Percentiles rank a stretch among this genome's conserved stretches.
Conservation (phyloP, 2,329 filamentous ascomycete genomes). For the Cladorrhinum sp. region DNA sequence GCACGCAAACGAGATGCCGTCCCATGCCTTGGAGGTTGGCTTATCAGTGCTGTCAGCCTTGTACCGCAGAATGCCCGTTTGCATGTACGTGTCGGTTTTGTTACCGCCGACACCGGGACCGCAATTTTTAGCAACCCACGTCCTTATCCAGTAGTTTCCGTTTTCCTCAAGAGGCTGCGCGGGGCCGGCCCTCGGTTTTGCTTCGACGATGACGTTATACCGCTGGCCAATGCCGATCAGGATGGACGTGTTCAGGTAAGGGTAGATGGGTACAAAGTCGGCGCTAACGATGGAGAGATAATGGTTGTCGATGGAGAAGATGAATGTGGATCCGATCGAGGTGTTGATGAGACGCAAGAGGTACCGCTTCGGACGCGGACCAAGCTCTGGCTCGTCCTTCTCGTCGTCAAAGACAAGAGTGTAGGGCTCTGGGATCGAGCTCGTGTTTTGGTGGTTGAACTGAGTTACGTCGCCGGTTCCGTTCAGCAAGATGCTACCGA, state of each 20-base stretch:
- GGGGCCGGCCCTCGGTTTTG: conserved; percentile 10
- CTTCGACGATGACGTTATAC: conserved; percentile 16
- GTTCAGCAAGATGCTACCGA: conserved; percentile 11
- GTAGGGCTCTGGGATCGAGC: not conserved
- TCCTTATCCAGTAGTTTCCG: conserved; percentile 24
- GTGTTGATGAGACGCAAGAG: conserved; percentile 39
- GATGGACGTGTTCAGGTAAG: conserved; percentile 47
- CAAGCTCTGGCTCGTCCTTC: not conserved
- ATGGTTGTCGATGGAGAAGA: conserved; percentile 47
- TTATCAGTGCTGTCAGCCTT: conserved; percentile 1
- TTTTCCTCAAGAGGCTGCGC: conserved; percentile 28
- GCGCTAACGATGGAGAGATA: conserved; percentile 45
- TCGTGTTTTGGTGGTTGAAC: not conserved
- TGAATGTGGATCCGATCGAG: conserved; percentile 41
- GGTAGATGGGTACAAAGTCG: conserved; percentile 47
- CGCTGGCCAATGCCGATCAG: conserved; percentile 40
- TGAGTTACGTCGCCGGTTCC: conserved; percentile 11
- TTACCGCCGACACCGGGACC: not conserved
- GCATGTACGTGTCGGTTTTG: not conserved
- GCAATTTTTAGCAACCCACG: conserved; percentile 6
- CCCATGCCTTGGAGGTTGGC: conserved; percentile 3
- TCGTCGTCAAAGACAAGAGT: conserved; percentile 3
- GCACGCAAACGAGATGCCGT: conserved; percentile 2
- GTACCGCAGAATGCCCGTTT: conserved; percentile 12
- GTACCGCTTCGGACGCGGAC: conserved; percentile 3